Conservation (phyloP, 2,329 filamentous ascomycete genomes). For the Pleomassaria siparia region DNA sequence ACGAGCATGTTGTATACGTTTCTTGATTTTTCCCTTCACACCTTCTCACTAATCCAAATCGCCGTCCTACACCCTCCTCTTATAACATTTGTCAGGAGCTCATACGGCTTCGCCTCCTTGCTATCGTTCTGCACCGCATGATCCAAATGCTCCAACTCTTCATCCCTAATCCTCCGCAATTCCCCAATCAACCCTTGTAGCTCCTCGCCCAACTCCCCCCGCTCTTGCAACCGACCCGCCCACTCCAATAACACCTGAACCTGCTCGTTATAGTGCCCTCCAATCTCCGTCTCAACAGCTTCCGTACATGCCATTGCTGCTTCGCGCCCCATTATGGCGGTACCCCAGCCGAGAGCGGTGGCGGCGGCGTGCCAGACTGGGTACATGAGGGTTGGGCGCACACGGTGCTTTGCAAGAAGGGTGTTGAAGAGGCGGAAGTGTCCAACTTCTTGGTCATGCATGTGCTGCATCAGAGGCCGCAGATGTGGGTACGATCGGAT, state of each 20-base stretch:
- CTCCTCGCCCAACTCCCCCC: constrained; percentile 82
- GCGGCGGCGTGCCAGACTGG: constrained; percentile 84
- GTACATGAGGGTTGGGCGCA: constrained; percentile 90
- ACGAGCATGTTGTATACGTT: neutral
- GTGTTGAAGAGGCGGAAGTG: constrained; percentile 86
- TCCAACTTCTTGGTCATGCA: constrained; percentile 93
- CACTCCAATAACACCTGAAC: constrained; percentile 80
- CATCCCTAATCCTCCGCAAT: constrained; percentile 83
- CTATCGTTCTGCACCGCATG: constrained; percentile 93
- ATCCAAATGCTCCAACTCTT: constrained; percentile 95
- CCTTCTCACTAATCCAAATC: constrained; percentile 84
- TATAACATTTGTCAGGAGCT: constrained; percentile 83
- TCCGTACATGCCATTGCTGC: constrained; percentile 99
- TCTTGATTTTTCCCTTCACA: constrained; percentile 46
- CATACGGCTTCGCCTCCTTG: constrained; percentile 85
- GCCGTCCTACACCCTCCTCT: constrained; percentile 86
- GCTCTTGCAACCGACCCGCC: constrained; percentile 71
- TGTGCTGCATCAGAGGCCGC: constrained; percentile 89
- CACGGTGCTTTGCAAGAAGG: constrained; percentile 79
- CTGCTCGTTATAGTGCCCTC: constrained; percentile 92
- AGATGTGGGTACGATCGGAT: constrained; percentile 81
- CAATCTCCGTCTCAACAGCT: constrained; percentile 97
- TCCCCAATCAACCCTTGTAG: constrained; percentile 71
- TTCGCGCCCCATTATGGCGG: constrained; percentile 84
- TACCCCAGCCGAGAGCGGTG: constrained; percentile 82